phyloP scores from a whole-genome alignment of 2,329 filamentous ascomycete species.

The Verticillium longisporum region DNA sequence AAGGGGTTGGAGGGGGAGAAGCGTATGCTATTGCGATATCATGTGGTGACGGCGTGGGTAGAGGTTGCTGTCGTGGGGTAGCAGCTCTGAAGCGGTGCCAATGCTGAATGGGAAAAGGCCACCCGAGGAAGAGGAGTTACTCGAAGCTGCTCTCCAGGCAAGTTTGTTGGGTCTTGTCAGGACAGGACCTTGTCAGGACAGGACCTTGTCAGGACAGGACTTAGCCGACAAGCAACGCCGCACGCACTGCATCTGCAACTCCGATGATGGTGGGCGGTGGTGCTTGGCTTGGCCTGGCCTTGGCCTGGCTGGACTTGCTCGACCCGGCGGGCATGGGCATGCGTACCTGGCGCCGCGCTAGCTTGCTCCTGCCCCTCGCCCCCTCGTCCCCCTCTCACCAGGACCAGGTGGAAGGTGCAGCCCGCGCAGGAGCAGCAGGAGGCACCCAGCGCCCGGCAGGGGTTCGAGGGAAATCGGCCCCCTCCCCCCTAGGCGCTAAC shows the following conservation, averaged over 20 bases:
- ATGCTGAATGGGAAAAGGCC: neutral
- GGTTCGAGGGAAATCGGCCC: neutral
- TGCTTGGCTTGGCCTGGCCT: neutral
- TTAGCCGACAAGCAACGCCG: neutral
- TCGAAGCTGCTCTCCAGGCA: neutral
- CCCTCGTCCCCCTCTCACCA: neutral
- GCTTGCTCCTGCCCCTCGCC: neutral
- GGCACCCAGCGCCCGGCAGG: neutral
- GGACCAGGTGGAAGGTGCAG: neutral
- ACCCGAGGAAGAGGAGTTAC: neutral
- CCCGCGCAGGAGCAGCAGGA: neutral
- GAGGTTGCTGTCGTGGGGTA: conserved; percentile 4
- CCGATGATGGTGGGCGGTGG: neutral
- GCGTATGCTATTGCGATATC: neutral
- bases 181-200: neutral
- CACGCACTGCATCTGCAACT: neutral
- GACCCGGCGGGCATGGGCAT: neutral
- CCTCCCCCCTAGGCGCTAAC: neutral
- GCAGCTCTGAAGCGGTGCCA: conserved; percentile 1
- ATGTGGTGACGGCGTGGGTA: neutral
- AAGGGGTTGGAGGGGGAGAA: neutral
- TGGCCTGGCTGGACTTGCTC: neutral
- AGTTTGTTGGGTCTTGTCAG: neutral
- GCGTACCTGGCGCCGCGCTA: neutral
- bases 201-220: no score